Percentiles rank a stretch among this genome's conserved stretches.
phyloP scores from a whole-genome alignment of 768 basidiomycete genomes.

The Xerocomus brunneocitrinus region DNA sequence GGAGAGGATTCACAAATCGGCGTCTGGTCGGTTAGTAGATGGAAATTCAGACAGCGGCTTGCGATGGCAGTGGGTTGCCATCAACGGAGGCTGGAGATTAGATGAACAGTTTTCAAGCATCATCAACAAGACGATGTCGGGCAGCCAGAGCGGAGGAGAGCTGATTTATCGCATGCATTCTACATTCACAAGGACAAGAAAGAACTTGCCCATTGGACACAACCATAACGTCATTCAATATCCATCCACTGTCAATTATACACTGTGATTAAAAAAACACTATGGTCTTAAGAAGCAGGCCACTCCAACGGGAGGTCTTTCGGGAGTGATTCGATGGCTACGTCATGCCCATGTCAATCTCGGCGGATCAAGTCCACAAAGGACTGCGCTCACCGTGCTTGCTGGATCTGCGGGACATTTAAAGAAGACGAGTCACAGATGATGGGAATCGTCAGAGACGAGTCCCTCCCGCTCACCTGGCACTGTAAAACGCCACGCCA shows the following conservation, averaged over 20 bases:
- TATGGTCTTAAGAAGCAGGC: no score
- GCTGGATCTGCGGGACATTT: neutral
- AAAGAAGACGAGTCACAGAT: neutral
- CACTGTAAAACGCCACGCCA: slow-evolving; percentile 9
- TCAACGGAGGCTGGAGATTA: neutral
- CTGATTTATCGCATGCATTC: neutral
- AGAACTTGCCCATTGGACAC: no score
- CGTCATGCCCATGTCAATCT: neutral
- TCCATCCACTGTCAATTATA: no score
- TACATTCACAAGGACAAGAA: no score
- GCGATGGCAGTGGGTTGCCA: neutral
- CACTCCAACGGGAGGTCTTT: slow-evolving; percentile 6
- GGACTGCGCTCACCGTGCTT: slow-evolving; percentile 9
- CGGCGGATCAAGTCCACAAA: neutral
- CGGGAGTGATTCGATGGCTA: slow-evolving; percentile 6
- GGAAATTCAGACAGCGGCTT: no score
- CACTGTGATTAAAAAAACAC: no score
- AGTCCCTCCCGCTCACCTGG: slow-evolving; percentile 6
- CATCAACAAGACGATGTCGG: neutral
- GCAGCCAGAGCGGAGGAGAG: no score
- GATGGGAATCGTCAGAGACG: neutral
- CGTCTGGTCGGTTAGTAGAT: no score
- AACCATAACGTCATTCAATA: no score
- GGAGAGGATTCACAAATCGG: no score
- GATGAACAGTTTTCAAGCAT: neutral